Conservation (phyloP, 148 eudicot genomes). For the Suaeda aralocaspica region DNA sequence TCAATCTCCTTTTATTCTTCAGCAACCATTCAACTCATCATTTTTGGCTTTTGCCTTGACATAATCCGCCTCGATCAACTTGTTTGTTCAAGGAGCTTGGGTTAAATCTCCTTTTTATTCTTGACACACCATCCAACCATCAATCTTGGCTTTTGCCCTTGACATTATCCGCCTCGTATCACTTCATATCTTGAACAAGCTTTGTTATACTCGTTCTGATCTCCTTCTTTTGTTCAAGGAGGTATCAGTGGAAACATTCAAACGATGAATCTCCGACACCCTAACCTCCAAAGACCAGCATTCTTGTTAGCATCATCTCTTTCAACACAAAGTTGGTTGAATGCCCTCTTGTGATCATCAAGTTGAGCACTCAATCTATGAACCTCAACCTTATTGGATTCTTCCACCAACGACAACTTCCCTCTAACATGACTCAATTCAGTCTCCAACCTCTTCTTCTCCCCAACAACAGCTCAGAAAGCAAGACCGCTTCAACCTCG, state of each 20-base stretch:
- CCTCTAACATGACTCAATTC: constrained; percentile 28
- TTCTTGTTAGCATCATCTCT: constrained; percentile 43
- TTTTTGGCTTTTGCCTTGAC: too few species aligned
- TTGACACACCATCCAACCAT: too few species aligned
- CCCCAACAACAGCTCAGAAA: constrained; percentile 28
- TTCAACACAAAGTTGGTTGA: constrained; percentile 35
- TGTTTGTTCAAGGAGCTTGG: too few species aligned
- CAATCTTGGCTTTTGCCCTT: too few species aligned
- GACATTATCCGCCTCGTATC: too few species aligned
- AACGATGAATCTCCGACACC: constrained; percentile 29
- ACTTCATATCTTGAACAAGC: constrained; percentile 34
- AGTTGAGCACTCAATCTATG: too few species aligned
- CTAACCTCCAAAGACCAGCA: constrained; percentile 31
- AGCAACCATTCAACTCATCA: too few species aligned
- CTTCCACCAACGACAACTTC: constrained; percentile 32
- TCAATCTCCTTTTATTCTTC: too few species aligned
- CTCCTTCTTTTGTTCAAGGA: constrained; percentile 44
- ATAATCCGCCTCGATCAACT: too few species aligned
- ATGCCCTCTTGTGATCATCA: constrained; percentile 19
- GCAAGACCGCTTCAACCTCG: constrained; percentile 29
- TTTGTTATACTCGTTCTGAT: constrained; percentile 32
- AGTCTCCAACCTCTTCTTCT: constrained; percentile 38
- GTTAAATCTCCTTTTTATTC: too few species aligned
- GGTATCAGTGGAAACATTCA: constrained; percentile 33
- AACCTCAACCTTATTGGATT: constrained; percentile 20